These are phyloP conservation scores for Malassezia equina DNA, from an alignment of 1,284 basidiomycete genomes.

Conservation along the genomic window DNA sequence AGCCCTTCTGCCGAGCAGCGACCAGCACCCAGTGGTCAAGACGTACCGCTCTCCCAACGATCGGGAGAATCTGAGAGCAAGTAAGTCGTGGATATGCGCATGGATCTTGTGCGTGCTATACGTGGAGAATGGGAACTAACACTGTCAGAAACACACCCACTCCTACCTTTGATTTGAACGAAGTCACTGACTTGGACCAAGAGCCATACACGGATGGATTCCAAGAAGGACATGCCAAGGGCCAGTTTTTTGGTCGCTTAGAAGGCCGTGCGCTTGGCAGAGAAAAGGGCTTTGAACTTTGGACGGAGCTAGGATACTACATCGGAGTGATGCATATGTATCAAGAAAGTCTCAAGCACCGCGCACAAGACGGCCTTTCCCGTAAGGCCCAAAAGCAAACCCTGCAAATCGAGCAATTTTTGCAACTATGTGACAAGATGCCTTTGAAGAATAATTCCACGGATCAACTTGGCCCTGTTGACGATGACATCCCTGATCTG, in stretches of 20 bases:
- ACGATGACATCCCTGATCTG: slow-evolving; percentile 47
- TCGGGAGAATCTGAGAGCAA: neutral
- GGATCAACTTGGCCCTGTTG: slow-evolving; percentile 10
- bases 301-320: slow-evolving; percentile 92
- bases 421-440: slow-evolving; percentile 61
- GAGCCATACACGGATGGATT: slow-evolving; percentile 65
- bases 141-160: neutral
- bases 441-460: slow-evolving; percentile 53
- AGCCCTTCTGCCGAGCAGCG: neutral
- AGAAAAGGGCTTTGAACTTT: slow-evolving; percentile 86
- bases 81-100: neutral
- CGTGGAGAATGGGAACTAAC: neutral
- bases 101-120: neutral
- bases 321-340: slow-evolving; percentile 70
- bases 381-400: slow-evolving; percentile 50
- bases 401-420: slow-evolving; percentile 60
- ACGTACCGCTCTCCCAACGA: neutral
- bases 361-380: slow-evolving; percentile 15
- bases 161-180: slow-evolving; percentile 26
- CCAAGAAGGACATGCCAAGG: slow-evolving; percentile 68
- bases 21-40: neutral
- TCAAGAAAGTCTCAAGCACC: slow-evolving; percentile 34
- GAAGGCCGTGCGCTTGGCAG: slow-evolving; percentile 82
- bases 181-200: slow-evolving; percentile 35
- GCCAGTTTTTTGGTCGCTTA: slow-evolving; percentile 75